Evolutionary conservation across 1,284 basidiomycete species (phyloP).

Genomic region (Tetrapyrgos nigripes): DNA sequence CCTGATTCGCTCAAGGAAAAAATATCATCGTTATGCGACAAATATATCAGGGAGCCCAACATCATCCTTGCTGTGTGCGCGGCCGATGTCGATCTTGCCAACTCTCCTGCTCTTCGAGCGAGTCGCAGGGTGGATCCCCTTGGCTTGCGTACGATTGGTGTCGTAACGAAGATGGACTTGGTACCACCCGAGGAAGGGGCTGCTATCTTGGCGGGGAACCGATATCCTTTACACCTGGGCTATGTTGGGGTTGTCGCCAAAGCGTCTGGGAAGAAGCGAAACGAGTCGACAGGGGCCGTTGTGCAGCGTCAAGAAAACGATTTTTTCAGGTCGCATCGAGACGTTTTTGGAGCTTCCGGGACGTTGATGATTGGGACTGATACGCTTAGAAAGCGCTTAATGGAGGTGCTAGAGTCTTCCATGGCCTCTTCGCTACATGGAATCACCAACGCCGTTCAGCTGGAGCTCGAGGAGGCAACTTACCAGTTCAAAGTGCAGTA

Average conservation of each 20-base stretch:
- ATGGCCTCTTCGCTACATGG: constrained; percentile 96
- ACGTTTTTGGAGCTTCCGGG: constrained; percentile 75
- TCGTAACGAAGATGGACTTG: constrained; percentile 99
- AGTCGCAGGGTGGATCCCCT: constrained; percentile 95
- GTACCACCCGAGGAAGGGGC: constrained; percentile 88
- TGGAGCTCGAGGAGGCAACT: constrained; percentile 94
- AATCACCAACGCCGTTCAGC: constrained; percentile 95
- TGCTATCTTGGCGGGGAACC: constrained; percentile 84
- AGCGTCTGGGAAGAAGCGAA: constrained; percentile 57
- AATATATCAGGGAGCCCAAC: constrained; percentile 97
- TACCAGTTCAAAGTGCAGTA: constrained; percentile 99
- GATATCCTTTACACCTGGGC: constrained; percentile 97
- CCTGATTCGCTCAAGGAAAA: constrained; percentile 95
- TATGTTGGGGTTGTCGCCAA: constrained; percentile 99
- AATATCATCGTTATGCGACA: constrained; percentile 89
- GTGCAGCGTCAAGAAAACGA: constrained; percentile 79
- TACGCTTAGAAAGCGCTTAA: constrained; percentile 87
- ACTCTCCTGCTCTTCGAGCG: constrained; percentile 94
- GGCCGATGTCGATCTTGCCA: constrained; percentile 98
- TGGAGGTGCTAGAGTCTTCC: constrained; percentile 96
- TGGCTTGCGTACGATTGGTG: constrained; percentile 95
- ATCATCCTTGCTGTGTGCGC: constrained; percentile 98
- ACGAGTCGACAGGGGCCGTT: constrained; percentile 54
- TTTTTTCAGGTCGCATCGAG: constrained; percentile 79
- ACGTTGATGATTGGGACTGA: constrained; percentile 89